phyloP scores from a whole-genome alignment of 805 yeast genomes.

The Dipodascus geniculatus region DNA sequence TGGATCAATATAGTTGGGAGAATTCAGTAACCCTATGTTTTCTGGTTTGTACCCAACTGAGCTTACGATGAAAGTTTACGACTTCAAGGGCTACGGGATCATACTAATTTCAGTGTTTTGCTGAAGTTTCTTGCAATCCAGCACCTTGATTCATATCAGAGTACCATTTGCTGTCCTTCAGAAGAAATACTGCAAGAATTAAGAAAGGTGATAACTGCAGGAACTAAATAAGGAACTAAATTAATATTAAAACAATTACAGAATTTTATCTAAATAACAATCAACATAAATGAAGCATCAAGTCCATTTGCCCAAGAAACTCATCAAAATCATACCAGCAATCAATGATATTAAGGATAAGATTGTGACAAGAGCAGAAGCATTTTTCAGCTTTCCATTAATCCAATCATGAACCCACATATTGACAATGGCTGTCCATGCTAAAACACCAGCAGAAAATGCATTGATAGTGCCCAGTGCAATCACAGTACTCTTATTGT shows the following conservation, averaged over 20 bases:
- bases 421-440: slow-evolving; percentile 64
- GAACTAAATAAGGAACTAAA: too few relatives aligned
- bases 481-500: slow-evolving; percentile 44
- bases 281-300: slow-evolving; percentile 22
- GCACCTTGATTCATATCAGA: too few relatives aligned
- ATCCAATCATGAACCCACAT: slow-evolving; percentile 63
- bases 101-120: too few relatives aligned
- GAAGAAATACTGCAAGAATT: too few relatives aligned
- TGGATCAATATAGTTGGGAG: neutral
- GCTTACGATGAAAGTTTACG: too few relatives aligned
- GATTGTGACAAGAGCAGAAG: slow-evolving; percentile 41
- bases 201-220: neutral
- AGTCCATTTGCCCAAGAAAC: slow-evolving; percentile 66
- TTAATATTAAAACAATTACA: neutral
- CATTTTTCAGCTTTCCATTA: slow-evolving; percentile 54
- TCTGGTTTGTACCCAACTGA: neutral
- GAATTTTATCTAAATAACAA: neutral
- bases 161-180: too few relatives aligned
- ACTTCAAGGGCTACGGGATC: too few relatives aligned
- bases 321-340: slow-evolving; percentile 57
- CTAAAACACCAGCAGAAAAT: slow-evolving; percentile 58
- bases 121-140: too few relatives aligned
- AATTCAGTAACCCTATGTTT: neutral
- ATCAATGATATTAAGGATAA: slow-evolving; percentile 40
- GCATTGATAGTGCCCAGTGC: slow-evolving; percentile 61